Evolutionary conservation across 176 grass and related monocot species (phyloP).

Genomic region (Hordeum vulgare): MorexV3_pseudomolecules_assembly NC_058519.1:615448501-615449000

Average conservation of each 20-base stretch:
- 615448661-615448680: background rate
- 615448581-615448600: too few species aligned
- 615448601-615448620: background rate
- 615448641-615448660: background rate
- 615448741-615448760: background rate
- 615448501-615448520: too few species aligned
- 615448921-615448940: background rate
- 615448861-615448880: conserved; percentile 6
- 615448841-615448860: background rate
- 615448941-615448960: conserved; percentile 4
- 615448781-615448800: background rate
- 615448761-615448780: background rate
- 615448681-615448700: background rate
- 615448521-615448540: too few species aligned
- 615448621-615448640: background rate
- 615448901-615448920: background rate
- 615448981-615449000: conserved; percentile 56
- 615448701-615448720: background rate
- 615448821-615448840: conserved; percentile 24
- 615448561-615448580: too few species aligned
- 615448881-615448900: conserved; percentile 26
- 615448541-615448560: too few species aligned
- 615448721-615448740: background rate
- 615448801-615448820: background rate
- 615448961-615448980: conserved; percentile 49